A percentile compares a stretch with the other conserved stretches of the same genome.
These are phyloP conservation scores for Pseudogymnoascus sp. DNA, from an alignment of 2,329 filamentous ascomycete genomes.

Conservation along the genomic window DNA sequence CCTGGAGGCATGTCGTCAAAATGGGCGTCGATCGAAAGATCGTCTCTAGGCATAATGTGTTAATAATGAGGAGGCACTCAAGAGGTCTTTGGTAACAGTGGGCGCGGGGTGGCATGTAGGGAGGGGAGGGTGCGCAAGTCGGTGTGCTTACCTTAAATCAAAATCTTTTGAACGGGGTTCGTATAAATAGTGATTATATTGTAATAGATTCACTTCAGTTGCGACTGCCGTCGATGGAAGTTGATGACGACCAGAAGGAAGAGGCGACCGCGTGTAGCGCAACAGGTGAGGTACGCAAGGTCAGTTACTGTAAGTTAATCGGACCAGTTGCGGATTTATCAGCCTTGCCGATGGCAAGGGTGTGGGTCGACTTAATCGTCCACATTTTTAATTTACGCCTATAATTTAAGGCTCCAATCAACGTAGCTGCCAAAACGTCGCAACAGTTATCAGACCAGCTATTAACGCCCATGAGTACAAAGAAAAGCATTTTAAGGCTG, in stretches of 20 bases:
- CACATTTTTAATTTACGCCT: neutral
- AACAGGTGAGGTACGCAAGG: neutral
- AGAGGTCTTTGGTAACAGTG: neutral
- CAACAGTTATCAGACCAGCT: neutral
- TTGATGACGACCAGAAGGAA: neutral
- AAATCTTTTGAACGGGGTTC: neutral
- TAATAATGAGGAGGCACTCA: slow-evolving; percentile 34
- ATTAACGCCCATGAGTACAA: neutral
- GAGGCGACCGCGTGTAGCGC: neutral
- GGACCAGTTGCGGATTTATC: neutral
- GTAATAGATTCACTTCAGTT: neutral
- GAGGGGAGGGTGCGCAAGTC: neutral
- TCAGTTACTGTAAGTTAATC: neutral
- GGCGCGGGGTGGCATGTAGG: neutral
- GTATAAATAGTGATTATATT: neutral
- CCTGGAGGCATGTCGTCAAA: slow-evolving; percentile 31
- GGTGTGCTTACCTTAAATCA: neutral
- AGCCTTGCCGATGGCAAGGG: slow-evolving; percentile 5
- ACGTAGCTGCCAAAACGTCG: neutral
- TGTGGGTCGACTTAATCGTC: neutral
- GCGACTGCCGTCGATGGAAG: neutral
- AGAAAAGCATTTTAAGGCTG: neutral
- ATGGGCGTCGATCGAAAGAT: slow-evolving; percentile 58
- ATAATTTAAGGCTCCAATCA: neutral
- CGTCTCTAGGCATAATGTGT: slow-evolving; percentile 65